These are phyloP conservation scores for Phytomonas francai DNA, from an alignment of 208 protist species.

Conservation along the genomic window DNA sequence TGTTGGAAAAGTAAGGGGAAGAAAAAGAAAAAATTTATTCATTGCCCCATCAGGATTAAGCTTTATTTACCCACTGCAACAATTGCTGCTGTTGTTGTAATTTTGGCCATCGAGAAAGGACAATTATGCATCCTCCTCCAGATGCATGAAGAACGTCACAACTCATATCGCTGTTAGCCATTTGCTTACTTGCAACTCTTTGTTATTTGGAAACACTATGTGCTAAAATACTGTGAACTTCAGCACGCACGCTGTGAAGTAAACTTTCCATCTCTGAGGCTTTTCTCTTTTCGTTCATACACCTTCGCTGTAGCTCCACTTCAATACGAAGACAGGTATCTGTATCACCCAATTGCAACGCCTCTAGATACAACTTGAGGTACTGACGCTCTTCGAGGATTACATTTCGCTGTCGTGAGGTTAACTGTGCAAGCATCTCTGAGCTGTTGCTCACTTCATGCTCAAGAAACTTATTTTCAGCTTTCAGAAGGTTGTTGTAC, in stretches of 20 bases:
- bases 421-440: constrained; percentile 1
- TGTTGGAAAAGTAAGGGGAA: not conserved
- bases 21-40: not conserved
- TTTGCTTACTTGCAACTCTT: not conserved
- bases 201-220: not conserved
- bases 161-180: not conserved
- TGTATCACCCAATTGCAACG: not conserved
- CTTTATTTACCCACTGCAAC: not conserved
- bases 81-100: not conserved
- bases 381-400: not conserved
- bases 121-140: not conserved
- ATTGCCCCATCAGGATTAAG: not conserved
- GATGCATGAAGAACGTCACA: not conserved
- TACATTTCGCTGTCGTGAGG: not conserved
- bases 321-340: not conserved
- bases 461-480: constrained; percentile 7
- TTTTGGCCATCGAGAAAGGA: not conserved
- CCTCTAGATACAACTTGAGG: constrained; percentile 5
- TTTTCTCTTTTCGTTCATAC: constrained; percentile 1
- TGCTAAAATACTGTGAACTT: constrained; percentile 9
- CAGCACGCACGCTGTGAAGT: constrained; percentile 7
- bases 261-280: constrained; percentile 9
- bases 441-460: constrained; percentile 1
- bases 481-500: constrained; percentile 1
- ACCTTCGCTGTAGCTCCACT: not conserved